phyloP scores from a whole-genome alignment of 2,329 filamentous ascomycete species.

The Teratosphaeria destructans region DNA sequence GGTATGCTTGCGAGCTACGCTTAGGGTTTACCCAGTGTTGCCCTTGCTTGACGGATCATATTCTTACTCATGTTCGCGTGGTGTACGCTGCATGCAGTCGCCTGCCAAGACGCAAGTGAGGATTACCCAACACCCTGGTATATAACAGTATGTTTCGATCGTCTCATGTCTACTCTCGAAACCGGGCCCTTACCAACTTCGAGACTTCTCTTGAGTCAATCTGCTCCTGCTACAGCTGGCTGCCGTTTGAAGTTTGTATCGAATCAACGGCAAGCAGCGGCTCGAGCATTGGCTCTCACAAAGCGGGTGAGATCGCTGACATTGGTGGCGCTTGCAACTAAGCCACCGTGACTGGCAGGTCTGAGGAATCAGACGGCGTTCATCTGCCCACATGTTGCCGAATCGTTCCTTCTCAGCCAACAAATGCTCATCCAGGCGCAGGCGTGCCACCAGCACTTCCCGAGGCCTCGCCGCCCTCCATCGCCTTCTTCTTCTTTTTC shows the following conservation, averaged over 20 bases:
- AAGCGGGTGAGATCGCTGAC: background rate
- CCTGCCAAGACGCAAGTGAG: background rate
- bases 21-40: background rate
- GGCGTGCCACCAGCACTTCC: constrained; percentile 18
- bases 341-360: background rate
- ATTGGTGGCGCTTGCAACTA: background rate
- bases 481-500: constrained; percentile 57
- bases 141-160: background rate
- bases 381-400: background rate
- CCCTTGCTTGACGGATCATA: background rate
- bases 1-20: background rate
- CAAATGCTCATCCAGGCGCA: constrained; percentile 8
- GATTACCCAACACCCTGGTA: background rate
- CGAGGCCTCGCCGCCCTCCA: constrained; percentile 34
- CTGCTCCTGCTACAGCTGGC: background rate
- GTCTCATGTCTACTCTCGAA: background rate
- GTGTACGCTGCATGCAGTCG: background rate
- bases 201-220: background rate
- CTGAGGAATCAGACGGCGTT: background rate
- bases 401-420: background rate
- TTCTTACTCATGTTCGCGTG: background rate
- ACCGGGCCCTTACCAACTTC: background rate
- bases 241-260: background rate
- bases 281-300: background rate
- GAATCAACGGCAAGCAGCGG: background rate